Conservation (phyloP, 305 asterid species). For the Solanum hybrid region DNA sequence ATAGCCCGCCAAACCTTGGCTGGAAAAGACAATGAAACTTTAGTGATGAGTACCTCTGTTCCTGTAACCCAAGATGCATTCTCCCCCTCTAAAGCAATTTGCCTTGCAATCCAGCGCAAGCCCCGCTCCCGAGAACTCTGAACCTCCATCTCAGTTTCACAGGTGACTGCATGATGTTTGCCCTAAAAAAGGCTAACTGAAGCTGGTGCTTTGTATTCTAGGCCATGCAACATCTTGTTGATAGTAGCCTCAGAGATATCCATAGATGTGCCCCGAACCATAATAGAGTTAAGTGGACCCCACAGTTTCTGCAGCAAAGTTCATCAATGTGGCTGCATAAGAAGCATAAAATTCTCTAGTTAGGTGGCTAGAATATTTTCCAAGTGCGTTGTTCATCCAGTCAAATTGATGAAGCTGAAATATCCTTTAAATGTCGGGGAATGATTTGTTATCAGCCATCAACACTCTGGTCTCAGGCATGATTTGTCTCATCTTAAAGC, state of each 20-base stretch:
- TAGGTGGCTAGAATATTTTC: neutral
- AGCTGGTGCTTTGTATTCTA: neutral
- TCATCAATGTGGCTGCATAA: neutral
- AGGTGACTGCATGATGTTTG: neutral
- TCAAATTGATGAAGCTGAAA: neutral
- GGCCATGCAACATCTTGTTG: neutral
- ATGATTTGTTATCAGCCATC: neutral
- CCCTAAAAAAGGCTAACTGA: neutral
- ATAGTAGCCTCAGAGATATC: neutral
- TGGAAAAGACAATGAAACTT: neutral
- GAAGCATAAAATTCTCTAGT: neutral
- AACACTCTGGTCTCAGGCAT: neutral
- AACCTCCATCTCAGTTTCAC: neutral
- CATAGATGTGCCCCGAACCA: neutral
- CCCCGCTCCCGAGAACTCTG: neutral
- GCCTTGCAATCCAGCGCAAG: neutral
- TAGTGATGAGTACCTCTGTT: neutral
- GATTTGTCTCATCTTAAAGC: neutral
- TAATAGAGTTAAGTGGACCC: neutral
- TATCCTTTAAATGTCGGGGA: neutral
- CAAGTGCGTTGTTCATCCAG: neutral
- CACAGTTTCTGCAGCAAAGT: neutral
- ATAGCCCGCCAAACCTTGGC: neutral
- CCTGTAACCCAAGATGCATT: neutral
- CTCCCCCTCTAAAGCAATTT: neutral